A percentile compares a stretch with the other conserved stretches of the same genome.
These are phyloP conservation scores for Microbotryum intermedium DNA, from an alignment of 1,284 basidiomycete genomes.

Conservation along the genomic window DNA sequence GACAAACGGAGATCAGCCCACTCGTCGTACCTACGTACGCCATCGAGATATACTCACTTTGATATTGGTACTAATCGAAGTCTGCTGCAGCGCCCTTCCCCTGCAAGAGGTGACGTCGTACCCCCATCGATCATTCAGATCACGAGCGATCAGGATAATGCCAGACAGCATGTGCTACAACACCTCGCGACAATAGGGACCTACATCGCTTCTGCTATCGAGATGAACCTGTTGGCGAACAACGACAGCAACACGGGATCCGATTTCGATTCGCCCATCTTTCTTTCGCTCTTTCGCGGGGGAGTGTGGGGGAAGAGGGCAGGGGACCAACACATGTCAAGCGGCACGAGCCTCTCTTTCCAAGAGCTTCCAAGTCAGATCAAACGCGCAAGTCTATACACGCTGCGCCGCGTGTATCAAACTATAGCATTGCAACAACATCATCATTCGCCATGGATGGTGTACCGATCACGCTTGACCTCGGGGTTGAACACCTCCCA, in stretches of 20 bases:
- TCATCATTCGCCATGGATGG: constrained; percentile 19
- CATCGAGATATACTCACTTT: constrained; percentile 19
- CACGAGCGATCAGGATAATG: neutral
- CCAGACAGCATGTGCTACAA: neutral
- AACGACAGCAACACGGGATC: constrained; percentile 82
- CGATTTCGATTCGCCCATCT: neutral
- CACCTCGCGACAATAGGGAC: constrained; percentile 41
- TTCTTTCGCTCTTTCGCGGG: no score
- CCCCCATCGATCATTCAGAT: no score
- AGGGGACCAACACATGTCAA: no score
- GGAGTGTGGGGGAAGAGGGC: no score
- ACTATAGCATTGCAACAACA: no score
- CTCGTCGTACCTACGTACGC: neutral
- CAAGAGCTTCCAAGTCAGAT: no score
- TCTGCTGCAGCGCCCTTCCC: constrained; percentile 55
- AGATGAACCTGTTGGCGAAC: constrained; percentile 62
- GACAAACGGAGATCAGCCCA: neutral
- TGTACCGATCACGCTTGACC: constrained; percentile 22
- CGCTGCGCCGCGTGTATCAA: no score
- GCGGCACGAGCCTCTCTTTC: no score
- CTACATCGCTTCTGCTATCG: constrained; percentile 72
- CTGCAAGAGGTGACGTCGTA: neutral
- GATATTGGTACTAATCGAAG: constrained; percentile 74
- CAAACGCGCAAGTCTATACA: no score
- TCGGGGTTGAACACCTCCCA: constrained; percentile 32